Evolutionary conservation across 805 yeast species (phyloP), one percentile per base, ranked within the genome.

Genomic region (Yarrowia divulgata): DNA sequence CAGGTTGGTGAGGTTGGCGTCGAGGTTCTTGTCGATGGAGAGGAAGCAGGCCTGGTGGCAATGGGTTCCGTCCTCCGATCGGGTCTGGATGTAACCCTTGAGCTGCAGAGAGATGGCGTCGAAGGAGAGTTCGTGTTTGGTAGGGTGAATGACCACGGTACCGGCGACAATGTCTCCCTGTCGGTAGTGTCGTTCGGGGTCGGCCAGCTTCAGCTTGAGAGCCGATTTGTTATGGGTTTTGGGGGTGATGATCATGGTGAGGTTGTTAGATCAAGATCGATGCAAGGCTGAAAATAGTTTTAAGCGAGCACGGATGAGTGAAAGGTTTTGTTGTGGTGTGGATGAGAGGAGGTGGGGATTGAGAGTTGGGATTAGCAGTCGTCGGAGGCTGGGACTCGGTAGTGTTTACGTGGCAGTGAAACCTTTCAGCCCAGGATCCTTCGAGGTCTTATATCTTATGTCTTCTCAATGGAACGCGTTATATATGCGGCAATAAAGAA

Each of bases 41-140:
- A 60, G 66, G 42, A 60, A 60, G 13, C 66, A 60, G 14, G 66
- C 50, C 66, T 60, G 66, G 66, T 60, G 66, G 52, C 66, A 60
- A n/a, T 60, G 66, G 52, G 66, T 60, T 8, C 66, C 66, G 40
- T 60, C 66, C 18, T 60, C 66, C 7, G 66, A 60, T 45, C 66
- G 66, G 50, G 66, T 60, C 52, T 60, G 66, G 52, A 60, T 60
- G 66, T 60, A 60, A 16, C 66, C 66, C 66, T 60, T 60, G 66
- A 60, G 66, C 66, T 60, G 66, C 66, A 60, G 66, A 13, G 66
- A 60, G 42, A 60, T 60, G 52, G 66, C 66, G 52, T 60, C 66
- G 16, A 60, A 60, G 14, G 66, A 43, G 9, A 60, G 40, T 32
- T 60, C 66, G 34, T 60, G 66, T 10, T 60, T 60, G 66, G 18